Evolutionary conservation across 2,329 filamentous ascomycete species (phyloP).

Genomic region (Xylariaceae sp.): DNA sequence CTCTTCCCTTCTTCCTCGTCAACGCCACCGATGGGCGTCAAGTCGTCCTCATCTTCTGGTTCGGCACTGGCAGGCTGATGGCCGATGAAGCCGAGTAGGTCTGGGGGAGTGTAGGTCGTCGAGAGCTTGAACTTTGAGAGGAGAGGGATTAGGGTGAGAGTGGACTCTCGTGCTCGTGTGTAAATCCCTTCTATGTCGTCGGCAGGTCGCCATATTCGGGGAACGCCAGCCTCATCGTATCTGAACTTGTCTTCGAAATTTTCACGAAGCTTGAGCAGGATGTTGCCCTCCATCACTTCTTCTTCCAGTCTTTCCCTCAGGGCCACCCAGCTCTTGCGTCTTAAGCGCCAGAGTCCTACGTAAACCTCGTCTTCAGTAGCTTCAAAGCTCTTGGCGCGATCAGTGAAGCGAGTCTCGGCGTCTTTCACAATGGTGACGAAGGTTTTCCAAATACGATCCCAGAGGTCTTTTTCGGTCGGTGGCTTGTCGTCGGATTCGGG

Average conservation of each 20-base stretch:
- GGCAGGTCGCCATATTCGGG: conserved; percentile 91
- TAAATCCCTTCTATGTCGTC: conserved; percentile 98
- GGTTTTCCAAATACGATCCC: conserved; percentile 90
- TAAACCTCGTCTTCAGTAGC: conserved; percentile 88
- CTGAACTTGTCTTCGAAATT: conserved; percentile 99
- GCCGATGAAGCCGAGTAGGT: conserved; percentile 82
- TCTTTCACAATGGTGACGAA: conserved; percentile 81
- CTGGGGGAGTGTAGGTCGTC: conserved; percentile 70
- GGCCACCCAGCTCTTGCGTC: conserved; percentile 91
- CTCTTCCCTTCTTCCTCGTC: conserved; percentile 94
- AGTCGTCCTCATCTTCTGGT: conserved; percentile 82
- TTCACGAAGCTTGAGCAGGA: conserved; percentile 89
- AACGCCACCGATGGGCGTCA: conserved; percentile 83
- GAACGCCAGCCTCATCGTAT: conserved; percentile 92
- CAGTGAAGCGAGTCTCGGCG: conserved; percentile 79
- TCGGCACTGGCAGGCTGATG: conserved; percentile 69
- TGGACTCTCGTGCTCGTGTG: conserved; percentile 87
- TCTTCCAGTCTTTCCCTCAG: conserved; percentile 89
- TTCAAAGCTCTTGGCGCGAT: conserved; percentile 89
- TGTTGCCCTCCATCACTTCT: conserved; percentile 96
- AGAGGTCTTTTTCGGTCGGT: conserved; percentile 75
- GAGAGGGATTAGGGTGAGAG: conserved; percentile 83
- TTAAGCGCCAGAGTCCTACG: conserved; percentile 85
- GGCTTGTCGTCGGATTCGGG: conserved; percentile 74
- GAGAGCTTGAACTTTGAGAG: conserved; percentile 78